phyloP scores from a whole-genome alignment of 2,329 filamentous ascomycete species.

The Apiospora malaysiana region DNA sequence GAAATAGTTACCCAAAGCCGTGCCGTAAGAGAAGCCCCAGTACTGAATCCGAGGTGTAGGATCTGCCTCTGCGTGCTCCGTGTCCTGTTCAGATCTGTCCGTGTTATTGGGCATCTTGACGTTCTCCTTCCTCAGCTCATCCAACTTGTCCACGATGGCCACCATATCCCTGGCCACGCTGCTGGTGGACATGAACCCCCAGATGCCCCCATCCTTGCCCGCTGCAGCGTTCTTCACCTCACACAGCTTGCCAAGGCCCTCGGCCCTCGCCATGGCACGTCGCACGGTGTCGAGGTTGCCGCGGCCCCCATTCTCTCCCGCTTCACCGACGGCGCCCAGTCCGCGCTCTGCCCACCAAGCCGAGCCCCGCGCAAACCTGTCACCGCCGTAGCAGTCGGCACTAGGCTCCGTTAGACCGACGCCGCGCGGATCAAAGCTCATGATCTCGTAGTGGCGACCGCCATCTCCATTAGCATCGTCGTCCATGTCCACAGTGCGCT shows the following conservation, averaged over 20 bases:
- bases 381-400: slow-evolving; percentile 45
- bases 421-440: slow-evolving; percentile 53
- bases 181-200: slow-evolving; percentile 43
- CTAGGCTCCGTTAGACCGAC: slow-evolving; percentile 44
- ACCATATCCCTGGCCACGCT: slow-evolving; percentile 51
- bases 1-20: slow-evolving; percentile 45
- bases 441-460: slow-evolving; percentile 45
- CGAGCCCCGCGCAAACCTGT: slow-evolving; percentile 38
- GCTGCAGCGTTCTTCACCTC: slow-evolving; percentile 28
- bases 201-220: slow-evolving; percentile 35
- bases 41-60: not conserved
- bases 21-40: slow-evolving; percentile 47
- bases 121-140: slow-evolving; percentile 36
- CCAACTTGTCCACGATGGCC: slow-evolving; percentile 48
- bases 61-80: not conserved
- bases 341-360: slow-evolving; percentile 35
- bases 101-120: not conserved
- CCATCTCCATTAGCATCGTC: not conserved
- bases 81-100: not conserved
- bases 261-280: slow-evolving; percentile 35
- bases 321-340: slow-evolving; percentile 34
- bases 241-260: slow-evolving; percentile 40
- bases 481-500: slow-evolving; percentile 41
- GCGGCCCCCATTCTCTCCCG: slow-evolving; percentile 21
- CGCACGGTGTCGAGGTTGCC: slow-evolving; percentile 31